phyloP scores from a whole-genome alignment of 176 grass and related monocot species.

The Raddia distichophylla region DNA sequence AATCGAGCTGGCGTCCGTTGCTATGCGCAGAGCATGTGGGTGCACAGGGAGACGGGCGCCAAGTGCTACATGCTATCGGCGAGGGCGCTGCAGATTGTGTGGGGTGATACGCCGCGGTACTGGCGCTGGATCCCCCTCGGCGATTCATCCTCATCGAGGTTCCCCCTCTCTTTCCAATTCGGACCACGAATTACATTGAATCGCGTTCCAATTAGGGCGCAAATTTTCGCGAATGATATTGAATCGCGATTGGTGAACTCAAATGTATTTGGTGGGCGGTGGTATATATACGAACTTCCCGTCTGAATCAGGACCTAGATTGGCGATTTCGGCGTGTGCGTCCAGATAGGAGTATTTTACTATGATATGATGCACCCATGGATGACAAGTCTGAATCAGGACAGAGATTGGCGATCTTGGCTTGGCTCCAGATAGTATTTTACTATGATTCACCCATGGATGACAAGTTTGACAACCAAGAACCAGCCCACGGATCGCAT shows the following conservation, averaged over 20 bases:
- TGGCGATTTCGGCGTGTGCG: no score
- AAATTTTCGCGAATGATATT: neutral
- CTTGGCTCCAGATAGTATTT: neutral
- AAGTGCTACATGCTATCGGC: conserved; percentile 74
- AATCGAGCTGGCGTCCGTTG: neutral
- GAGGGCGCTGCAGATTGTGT: conserved; percentile 34
- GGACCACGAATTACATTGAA: neutral
- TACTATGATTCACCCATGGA: neutral
- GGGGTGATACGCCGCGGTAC: conserved; percentile 37
- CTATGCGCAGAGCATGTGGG: conserved; percentile 42
- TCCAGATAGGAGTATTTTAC: no score
- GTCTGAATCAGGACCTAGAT: neutral
- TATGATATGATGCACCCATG: no score
- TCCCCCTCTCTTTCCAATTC: neutral
- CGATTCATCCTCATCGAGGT: conserved; percentile 32
- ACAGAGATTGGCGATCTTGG: neutral
- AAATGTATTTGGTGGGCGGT: neutral
- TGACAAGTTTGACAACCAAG: no score
- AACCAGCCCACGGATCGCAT: no score
- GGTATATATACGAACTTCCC: neutral
- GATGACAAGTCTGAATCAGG: no score
- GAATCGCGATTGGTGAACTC: neutral
- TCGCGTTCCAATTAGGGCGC: no score
- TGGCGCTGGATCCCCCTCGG: conserved; percentile 56
- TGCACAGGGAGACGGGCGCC: conserved; percentile 54